A percentile compares a stretch with the other conserved stretches of the same genome.
These are phyloP conservation scores for Botryotinia calthae DNA, from an alignment of 2,329 filamentous ascomycete species.

Conservation along the genomic window DNA sequence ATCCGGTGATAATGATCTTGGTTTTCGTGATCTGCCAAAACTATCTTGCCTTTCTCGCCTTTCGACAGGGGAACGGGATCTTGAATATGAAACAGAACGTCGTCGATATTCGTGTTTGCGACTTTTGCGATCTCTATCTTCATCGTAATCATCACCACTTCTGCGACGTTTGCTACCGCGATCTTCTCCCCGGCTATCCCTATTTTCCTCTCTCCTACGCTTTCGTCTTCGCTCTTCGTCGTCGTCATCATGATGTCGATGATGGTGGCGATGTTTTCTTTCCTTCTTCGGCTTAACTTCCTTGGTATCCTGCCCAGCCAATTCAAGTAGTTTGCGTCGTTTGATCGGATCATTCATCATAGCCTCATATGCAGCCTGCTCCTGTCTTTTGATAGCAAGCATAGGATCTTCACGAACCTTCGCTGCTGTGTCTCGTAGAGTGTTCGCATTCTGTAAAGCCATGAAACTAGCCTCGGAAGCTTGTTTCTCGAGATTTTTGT, in stretches of 20 bases:
- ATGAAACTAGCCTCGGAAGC: conserved; percentile 59
- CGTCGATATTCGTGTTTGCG: conserved; percentile 40
- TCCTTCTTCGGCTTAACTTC: conserved; percentile 47
- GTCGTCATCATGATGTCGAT: conserved; percentile 39
- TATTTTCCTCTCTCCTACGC: conserved; percentile 39
- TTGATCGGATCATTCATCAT: conserved; percentile 76
- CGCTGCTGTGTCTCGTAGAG: conserved; percentile 71
- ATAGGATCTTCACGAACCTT: conserved; percentile 92
- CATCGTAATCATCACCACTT: conserved; percentile 31
- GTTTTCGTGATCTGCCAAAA: conserved; percentile 26
- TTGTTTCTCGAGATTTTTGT: conserved; percentile 76
- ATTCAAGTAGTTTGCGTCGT: conserved; percentile 63
- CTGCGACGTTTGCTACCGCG: conserved; percentile 48
- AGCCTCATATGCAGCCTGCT: conserved; percentile 75
- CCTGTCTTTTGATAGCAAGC: conserved; percentile 87
- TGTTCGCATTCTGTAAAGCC: conserved; percentile 67
- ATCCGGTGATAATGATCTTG: conserved; percentile 37
- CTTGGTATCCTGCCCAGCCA: conserved; percentile 51
- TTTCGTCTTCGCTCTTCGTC: conserved; percentile 45
- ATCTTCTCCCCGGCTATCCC: conserved; percentile 41
- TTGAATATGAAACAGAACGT: conserved; percentile 43
- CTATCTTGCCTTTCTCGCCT: conserved; percentile 30
- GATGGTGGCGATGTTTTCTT: conserved; percentile 45
- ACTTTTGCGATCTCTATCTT: conserved; percentile 33
- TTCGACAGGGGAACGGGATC: conserved; percentile 28